Evolutionary conservation across 495 filamentous ascomycete species (phyloP).

Genomic region (Xylaria longipes): DNA sequence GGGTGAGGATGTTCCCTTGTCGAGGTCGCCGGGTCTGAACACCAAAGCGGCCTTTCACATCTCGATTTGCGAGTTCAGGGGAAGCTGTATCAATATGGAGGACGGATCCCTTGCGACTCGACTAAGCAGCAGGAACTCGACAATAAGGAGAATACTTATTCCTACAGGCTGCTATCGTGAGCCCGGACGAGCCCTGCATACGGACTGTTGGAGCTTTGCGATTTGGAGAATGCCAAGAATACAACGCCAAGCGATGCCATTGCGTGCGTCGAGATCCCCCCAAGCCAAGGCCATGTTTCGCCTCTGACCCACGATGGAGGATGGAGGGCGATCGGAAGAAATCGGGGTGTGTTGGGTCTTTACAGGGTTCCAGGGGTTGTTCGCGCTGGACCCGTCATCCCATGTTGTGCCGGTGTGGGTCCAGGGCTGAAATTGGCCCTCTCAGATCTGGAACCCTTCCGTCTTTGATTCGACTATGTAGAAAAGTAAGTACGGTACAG

Average conservation of each 20-base stretch:
- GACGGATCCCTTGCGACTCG: not conserved
- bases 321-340: slow-evolving; percentile 24
- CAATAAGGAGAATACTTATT: not conserved
- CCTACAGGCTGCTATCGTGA: slow-evolving; percentile 1
- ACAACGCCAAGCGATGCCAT: slow-evolving; percentile 8
- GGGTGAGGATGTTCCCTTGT: slow-evolving; percentile 18
- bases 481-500: not conserved
- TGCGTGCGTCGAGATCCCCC: slow-evolving; percentile 14
- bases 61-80: slow-evolving; percentile 14
- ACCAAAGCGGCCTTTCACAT: slow-evolving; percentile 5
- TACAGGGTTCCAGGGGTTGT: slow-evolving; percentile 3
- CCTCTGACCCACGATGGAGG: not conserved
- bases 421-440: slow-evolving; percentile 15
- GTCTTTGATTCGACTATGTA: not conserved
- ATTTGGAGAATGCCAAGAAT: slow-evolving; percentile 21
- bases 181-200: not conserved
- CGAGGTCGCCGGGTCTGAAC: not conserved
- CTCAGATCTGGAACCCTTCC: slow-evolving; percentile 24
- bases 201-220: not conserved
- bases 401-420: slow-evolving; percentile 8
- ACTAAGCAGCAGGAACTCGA: not conserved
- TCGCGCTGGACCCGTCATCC: slow-evolving; percentile 11
- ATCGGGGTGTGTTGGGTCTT: slow-evolving; percentile 16
- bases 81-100: not conserved
- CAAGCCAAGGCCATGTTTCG: not conserved